These are phyloP conservation scores for Piper betle DNA, from an alignment of 164 flowering plant species.

Conservation along the genomic window DNA sequence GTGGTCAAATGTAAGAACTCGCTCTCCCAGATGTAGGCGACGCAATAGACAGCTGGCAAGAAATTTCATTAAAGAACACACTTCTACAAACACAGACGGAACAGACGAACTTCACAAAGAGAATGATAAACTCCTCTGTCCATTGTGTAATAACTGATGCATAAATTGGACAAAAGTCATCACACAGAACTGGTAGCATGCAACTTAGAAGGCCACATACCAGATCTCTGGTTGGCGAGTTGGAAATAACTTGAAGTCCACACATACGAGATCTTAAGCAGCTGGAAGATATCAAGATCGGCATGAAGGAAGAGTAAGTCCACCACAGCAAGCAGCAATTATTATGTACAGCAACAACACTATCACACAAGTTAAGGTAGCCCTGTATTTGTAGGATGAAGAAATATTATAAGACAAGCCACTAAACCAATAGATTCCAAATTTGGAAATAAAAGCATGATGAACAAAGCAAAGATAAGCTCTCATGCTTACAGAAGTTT, in stretches of 20 bases:
- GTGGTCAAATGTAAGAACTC: no score
- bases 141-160: no score
- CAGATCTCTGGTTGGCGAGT: not conserved
- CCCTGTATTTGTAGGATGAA: conserved; percentile 31
- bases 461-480: not conserved
- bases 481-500: conserved; percentile 71
- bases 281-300: conserved; percentile 33
- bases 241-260: no score
- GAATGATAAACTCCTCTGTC: no score
- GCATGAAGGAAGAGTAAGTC: conserved; percentile 76
- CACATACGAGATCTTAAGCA: no score
- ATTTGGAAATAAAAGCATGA: not conserved
- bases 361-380: conserved; percentile 59
- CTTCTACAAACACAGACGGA: no score
- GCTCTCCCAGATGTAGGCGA: no score
- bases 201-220: not conserved
- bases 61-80: no score
- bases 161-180: not conserved
- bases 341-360: conserved; percentile 68
- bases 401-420: not conserved
- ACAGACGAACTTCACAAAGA: no score
- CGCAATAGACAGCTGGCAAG: no score
- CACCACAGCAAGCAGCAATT: conserved; percentile 84
- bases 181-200: not conserved
- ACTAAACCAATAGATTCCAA: not conserved